A percentile compares a stretch with the other conserved stretches of the same genome.
These are phyloP conservation scores for Cladorrhinum sp. DNA, from an alignment of 2,329 filamentous ascomycete species.

Conservation along the genomic window DNA sequence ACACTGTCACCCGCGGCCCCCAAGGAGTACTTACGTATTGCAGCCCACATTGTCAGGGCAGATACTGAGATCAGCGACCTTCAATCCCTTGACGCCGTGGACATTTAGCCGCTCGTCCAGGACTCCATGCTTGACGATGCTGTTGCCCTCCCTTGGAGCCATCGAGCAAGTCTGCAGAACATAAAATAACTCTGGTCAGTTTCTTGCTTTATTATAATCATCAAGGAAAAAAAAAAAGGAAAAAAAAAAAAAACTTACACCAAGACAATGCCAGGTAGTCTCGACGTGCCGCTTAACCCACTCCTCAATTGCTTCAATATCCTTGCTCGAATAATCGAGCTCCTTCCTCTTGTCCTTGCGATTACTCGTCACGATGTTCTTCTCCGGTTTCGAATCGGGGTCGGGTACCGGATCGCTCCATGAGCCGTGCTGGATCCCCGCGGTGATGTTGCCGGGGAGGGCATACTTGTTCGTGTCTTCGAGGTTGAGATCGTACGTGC, in stretches of 20 bases:
- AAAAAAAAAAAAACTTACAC: conserved; percentile 37
- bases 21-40: conserved; percentile 50
- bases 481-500: conserved; percentile 70
- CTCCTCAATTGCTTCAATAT: conserved; percentile 66
- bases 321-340: conserved; percentile 61
- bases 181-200: background rate
- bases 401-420: conserved; percentile 62
- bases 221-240: too few relatives aligned
- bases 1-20: too few relatives aligned
- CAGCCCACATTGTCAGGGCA: conserved; percentile 76
- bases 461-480: conserved; percentile 73
- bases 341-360: conserved; percentile 58
- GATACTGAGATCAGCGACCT: conserved; percentile 73
- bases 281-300: conserved; percentile 70
- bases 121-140: conserved; percentile 76
- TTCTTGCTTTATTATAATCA: background rate
- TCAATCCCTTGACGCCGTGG: conserved; percentile 72
- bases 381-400: conserved; percentile 47
- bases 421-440: conserved; percentile 69
- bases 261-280: conserved; percentile 68
- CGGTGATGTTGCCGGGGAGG: conserved; percentile 66
- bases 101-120: conserved; percentile 75
- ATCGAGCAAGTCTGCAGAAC: conserved; percentile 63
- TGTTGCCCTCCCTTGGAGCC: conserved; percentile 73
- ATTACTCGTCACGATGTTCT: conserved; percentile 60